Evolutionary conservation across 176 grass and related monocot genomes (phyloP).

Genomic region (Carex cristatella): DNA sequence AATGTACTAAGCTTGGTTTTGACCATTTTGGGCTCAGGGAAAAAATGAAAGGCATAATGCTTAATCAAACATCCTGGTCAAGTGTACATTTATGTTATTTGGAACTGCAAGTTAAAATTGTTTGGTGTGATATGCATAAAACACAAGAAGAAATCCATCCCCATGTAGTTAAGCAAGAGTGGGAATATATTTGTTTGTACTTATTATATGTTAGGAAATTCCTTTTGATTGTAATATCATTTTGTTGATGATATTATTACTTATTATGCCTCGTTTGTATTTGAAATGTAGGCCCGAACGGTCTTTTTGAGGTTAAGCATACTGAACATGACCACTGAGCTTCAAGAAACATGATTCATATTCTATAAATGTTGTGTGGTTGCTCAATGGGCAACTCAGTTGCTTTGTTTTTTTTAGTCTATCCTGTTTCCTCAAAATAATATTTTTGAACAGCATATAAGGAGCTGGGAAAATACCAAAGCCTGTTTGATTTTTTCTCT

Average conservation of each 20-base stretch:
- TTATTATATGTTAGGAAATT: neutral
- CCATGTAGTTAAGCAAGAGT: neutral
- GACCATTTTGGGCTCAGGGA: neutral
- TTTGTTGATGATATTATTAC: neutral
- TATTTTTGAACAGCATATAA: conserved; percentile 41
- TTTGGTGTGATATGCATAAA: neutral
- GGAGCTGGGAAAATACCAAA: conserved; percentile 20
- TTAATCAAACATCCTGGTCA: neutral
- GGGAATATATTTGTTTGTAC: neutral
- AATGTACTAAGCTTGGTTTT: neutral
- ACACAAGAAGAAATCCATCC: neutral
- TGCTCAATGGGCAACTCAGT: conserved; percentile 25
- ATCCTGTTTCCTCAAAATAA: conserved; percentile 30
- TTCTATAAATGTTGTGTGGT: conserved; percentile 9
- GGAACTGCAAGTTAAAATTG: neutral
- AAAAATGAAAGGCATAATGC: neutral
- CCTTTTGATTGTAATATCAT: neutral
- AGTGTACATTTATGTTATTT: neutral
- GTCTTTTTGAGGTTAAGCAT: conserved; percentile 70
- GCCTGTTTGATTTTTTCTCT: conserved; percentile 20
- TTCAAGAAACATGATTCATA: conserved; percentile 12
- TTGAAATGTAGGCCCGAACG: conserved; percentile 49
- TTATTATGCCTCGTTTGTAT: neutral
- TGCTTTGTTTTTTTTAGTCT: conserved; percentile 17
- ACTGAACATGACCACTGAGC: conserved; percentile 35